Evolutionary conservation across 257 asterid species (phyloP), one percentile per base, ranked within the genome.

Genomic region (Salvia splendens): DNA sequence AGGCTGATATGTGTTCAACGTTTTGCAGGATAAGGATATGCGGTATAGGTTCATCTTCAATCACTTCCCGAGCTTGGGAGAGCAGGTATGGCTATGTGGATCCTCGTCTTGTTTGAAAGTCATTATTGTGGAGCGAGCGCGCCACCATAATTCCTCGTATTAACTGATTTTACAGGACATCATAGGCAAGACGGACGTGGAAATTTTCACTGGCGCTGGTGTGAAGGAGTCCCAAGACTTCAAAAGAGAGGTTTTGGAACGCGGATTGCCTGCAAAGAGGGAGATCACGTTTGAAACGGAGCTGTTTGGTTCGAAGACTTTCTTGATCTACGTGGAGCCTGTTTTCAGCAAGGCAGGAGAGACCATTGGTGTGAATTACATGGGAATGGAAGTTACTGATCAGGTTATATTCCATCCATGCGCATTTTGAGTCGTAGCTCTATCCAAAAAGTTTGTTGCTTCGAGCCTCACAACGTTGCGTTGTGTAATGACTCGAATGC

Each of bases 381-480:
- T 88, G 97, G 97, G 97, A 50, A 91, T 88, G 96, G 97, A 91
- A 69, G 85, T 91, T 41, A 91, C 96, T 33, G 97, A 91, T 76
- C 96, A 88, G 87, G 95, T 87, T 20, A 72, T 14, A 51, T 33
- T 42, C 28, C 47, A 12, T 12, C 64, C 42, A 38, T 0, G 8
- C 14, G 9, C 11, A 10, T 35, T 28, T 24, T 47, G 11, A 45
- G 49, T 45, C 28, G 6, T 15, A 32, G 4, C 10, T 42, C 28
- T 17, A 24, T 54, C 24, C 24, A n/a, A 4, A 33, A 24, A 41
- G 33, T 3, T 32, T 57, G n/a, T 42, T 56, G 3, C 47, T 5
- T 46, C 17, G 8, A 65, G 67, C 28, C 51, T 49, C 43, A 48
- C 30, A 42, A 47, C 52, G 16, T 40, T 62, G 41, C 54, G 42